phyloP scores from a whole-genome alignment of 2,329 filamentous ascomycete genomes.

The Diaporthe longicolla region DNA sequence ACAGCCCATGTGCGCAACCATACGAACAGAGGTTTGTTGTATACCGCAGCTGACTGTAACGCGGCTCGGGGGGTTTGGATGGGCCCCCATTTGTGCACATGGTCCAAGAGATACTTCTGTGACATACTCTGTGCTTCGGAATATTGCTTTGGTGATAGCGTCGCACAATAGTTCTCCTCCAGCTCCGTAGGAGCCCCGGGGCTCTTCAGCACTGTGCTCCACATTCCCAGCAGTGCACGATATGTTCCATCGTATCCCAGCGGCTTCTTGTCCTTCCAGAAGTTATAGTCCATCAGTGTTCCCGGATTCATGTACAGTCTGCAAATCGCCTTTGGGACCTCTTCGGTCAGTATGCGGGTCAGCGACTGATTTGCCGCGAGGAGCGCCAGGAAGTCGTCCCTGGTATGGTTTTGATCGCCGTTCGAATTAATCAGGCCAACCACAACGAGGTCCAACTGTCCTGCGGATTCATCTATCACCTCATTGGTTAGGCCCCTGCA shows the following conservation, averaged over 20 bases:
- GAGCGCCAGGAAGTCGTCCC: background rate
- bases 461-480: background rate
- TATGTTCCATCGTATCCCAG: background rate
- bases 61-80: background rate
- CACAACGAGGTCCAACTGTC: background rate
- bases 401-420: background rate
- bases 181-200: background rate
- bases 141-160: background rate
- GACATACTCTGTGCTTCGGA: background rate
- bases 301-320: background rate
- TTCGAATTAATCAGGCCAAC: background rate
- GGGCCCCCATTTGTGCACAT: background rate
- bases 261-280: background rate
- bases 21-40: no score
- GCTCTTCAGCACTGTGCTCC: background rate
- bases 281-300: background rate
- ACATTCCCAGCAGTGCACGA: background rate
- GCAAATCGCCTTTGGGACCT: background rate
- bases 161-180: background rate
- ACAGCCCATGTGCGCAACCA: no score
- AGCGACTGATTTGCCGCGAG: no score
- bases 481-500: background rate
- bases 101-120: background rate
- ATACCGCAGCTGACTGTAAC: background rate
- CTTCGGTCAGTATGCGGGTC: background rate